Percentiles rank a stretch among this genome's conserved stretches.
These are phyloP conservation scores for Arxiozyma telluris DNA, from an alignment of 1,139 yeast species.

Conservation along the genomic window DNA sequence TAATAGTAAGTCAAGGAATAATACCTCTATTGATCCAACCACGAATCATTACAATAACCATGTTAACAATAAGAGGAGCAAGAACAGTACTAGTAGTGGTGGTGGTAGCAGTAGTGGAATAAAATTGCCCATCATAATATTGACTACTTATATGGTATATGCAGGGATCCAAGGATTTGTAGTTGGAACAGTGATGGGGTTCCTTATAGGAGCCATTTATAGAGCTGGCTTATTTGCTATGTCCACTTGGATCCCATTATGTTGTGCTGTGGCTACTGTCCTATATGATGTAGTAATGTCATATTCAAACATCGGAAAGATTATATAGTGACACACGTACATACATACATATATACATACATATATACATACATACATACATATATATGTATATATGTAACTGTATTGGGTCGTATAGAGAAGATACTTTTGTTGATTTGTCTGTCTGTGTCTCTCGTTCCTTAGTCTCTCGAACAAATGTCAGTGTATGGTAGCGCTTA, in stretches of 20 bases:
- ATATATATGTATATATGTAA: too few species aligned
- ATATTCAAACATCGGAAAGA: slow-evolving; percentile 44
- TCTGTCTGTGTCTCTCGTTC: not conserved
- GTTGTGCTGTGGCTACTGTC: slow-evolving; percentile 64
- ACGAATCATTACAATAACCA: slow-evolving; percentile 37
- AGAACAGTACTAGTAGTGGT: not conserved
- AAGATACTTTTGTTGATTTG: not conserved
- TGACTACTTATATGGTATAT: slow-evolving; percentile 35
- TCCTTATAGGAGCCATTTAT: slow-evolving; percentile 59
- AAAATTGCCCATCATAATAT: not conserved
- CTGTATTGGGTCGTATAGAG: not conserved
- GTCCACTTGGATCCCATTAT: slow-evolving; percentile 91
- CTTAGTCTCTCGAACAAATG: not conserved
- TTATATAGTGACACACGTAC: slow-evolving; percentile 24
- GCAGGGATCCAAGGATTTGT: slow-evolving; percentile 60
- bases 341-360: not conserved
- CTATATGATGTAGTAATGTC: slow-evolving; percentile 58
- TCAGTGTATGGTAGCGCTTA: not conserved
- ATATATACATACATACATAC: too few species aligned
- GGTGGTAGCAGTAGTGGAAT: not conserved
- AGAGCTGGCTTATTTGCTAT: slow-evolving; percentile 68
- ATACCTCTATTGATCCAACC: slow-evolving; percentile 11
- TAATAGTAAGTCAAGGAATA: not conserved
- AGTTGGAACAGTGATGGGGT: slow-evolving; percentile 68
- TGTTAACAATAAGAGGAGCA: slow-evolving; percentile 12